A percentile compares a stretch with the other conserved stretches of the same genome.
Conservation (phyloP, 2,329 filamentous ascomycete genomes). For the Cladosporium sp. region DNA sequence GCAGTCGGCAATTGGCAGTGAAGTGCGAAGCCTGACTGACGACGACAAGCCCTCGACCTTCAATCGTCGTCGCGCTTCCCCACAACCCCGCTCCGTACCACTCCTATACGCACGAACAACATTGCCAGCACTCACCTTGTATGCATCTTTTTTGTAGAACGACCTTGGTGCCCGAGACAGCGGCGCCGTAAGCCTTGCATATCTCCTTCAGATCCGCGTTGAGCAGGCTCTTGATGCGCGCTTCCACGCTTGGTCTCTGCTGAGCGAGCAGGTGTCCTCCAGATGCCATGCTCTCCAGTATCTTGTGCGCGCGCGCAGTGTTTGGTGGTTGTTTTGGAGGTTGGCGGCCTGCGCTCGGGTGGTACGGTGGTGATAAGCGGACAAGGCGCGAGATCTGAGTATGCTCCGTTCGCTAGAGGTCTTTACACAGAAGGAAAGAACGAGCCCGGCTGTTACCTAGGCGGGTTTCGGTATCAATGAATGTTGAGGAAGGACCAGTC, state of each 20-base stretch:
- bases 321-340: neutral
- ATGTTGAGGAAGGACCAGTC: constrained; percentile 4
- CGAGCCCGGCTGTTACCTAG: constrained; percentile 1
- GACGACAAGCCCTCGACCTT: neutral
- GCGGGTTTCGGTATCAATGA: no score
- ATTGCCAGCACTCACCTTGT: constrained; percentile 56
- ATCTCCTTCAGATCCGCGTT: constrained; percentile 73
- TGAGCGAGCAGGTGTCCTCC: constrained; percentile 43
- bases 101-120: constrained; percentile 10
- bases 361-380: neutral
- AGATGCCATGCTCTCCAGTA: constrained; percentile 30
- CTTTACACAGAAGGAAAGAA: constrained; percentile 2
- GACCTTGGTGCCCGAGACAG: constrained; percentile 81
- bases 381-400: neutral
- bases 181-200: constrained; percentile 71
- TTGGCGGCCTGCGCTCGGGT: constrained; percentile 6
- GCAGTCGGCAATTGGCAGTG: neutral
- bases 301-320: constrained; percentile 3
- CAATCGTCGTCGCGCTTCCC: constrained; percentile 5
- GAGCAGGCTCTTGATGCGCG: constrained; percentile 53
- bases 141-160: constrained; percentile 77
- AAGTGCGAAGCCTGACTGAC: neutral
- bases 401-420: neutral
- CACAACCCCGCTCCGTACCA: constrained; percentile 14
- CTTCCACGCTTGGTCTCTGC: constrained; percentile 32